phyloP scores from a whole-genome alignment of 2,329 filamentous ascomycete species.

The Ciborinia camelliae region DNA sequence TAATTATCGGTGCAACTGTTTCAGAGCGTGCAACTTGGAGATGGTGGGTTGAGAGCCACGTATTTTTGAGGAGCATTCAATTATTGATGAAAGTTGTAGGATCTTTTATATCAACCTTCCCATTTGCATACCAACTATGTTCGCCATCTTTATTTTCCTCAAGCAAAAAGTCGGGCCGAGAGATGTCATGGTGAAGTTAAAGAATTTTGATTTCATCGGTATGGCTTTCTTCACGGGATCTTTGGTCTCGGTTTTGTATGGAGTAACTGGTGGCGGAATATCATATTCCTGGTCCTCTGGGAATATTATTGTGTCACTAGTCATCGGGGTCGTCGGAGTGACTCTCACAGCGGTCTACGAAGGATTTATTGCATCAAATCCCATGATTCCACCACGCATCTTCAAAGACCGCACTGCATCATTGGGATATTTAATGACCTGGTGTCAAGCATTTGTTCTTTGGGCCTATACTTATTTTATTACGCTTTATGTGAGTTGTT shows the following conservation, averaged over 20 bases:
- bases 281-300: constrained; percentile 60
- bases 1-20: constrained; percentile 23
- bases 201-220: constrained; percentile 59
- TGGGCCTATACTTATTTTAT: constrained; percentile 27
- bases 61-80: too few relatives aligned
- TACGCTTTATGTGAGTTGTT: constrained; percentile 20
- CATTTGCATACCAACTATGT: constrained; percentile 20
- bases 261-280: constrained; percentile 60
- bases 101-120: constrained; percentile 25
- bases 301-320: constrained; percentile 56
- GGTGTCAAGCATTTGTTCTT: constrained; percentile 21
- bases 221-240: constrained; percentile 31
- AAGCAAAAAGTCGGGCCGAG: constrained; percentile 6
- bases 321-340: constrained; percentile 50
- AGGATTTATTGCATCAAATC: constrained; percentile 21
- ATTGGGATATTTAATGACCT: constrained; percentile 39
- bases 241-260: constrained; percentile 46
- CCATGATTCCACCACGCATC: constrained; percentile 40
- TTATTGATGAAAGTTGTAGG: background rate
- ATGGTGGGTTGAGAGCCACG: constrained; percentile 16
- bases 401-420: constrained; percentile 44
- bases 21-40: constrained; percentile 22
- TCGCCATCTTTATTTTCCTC: constrained; percentile 22
- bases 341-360: constrained; percentile 53
- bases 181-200: constrained; percentile 34